Conservation (phyloP, 345 rosid species). For the Luvunga scandens region DNA sequence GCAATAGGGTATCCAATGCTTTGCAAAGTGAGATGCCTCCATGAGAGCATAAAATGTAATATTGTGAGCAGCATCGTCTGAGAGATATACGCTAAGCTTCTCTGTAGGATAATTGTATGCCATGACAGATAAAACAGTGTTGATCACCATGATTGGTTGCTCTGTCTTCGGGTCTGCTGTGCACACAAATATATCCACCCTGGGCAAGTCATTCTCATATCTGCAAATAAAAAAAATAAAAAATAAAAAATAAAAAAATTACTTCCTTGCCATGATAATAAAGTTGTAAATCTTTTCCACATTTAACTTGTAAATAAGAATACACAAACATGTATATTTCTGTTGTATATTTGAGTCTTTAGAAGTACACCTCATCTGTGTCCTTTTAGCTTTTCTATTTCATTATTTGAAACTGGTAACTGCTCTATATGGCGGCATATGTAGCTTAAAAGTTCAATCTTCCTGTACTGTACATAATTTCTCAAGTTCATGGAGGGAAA, state of each 20-base stretch:
- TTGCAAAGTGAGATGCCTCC: slow-evolving; percentile 48
- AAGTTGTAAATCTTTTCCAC: too few species aligned
- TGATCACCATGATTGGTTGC: slow-evolving; percentile 49
- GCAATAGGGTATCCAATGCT: slow-evolving; percentile 54
- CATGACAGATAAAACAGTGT: slow-evolving; percentile 49
- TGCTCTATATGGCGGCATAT: too few species aligned
- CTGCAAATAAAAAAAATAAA: slow-evolving; percentile 22
- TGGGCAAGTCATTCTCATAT: slow-evolving; percentile 33
- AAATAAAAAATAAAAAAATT: too few species aligned
- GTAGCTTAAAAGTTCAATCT: background rate
- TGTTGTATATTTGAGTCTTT: too few species aligned
- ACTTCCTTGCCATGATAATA: too few species aligned
- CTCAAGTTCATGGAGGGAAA: background rate
- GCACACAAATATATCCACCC: slow-evolving; percentile 53
- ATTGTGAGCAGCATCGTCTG: slow-evolving; percentile 51
- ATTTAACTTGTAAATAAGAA: too few species aligned
- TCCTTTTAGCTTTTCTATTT: background rate
- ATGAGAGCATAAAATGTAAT: slow-evolving; percentile 46
- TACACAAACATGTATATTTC: too few species aligned
- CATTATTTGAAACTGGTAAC: background rate
- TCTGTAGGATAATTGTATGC: slow-evolving; percentile 43
- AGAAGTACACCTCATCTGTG: background rate
- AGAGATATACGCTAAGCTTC: slow-evolving; percentile 46
- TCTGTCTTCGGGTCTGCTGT: slow-evolving; percentile 52
- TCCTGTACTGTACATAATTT: background rate